phyloP scores from a whole-genome alignment of 331 rosid species.

The Ulmus americana region DNA sequence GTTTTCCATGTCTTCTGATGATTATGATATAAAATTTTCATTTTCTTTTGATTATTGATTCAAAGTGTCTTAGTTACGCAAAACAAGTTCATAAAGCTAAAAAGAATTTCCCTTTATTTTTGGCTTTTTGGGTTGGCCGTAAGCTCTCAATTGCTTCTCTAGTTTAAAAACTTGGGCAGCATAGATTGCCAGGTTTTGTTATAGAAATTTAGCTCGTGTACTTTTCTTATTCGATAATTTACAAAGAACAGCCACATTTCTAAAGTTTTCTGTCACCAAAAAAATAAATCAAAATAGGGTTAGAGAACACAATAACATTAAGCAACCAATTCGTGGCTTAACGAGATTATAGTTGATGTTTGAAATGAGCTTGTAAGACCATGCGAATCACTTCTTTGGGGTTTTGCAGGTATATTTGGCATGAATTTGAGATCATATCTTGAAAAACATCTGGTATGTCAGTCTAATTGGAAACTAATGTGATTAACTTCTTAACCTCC shows the following conservation, averaged over 20 bases:
- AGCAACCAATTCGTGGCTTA: slow-evolving; percentile 1
- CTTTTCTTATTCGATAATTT: neutral
- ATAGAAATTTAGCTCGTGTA: neutral
- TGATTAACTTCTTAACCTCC: neutral
- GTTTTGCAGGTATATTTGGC: slow-evolving; percentile 83
- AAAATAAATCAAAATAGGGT: neutral
- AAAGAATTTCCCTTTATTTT: too few relatives aligned
- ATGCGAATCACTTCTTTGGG: neutral
- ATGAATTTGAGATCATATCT: slow-evolving; percentile 95
- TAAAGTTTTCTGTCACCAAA: too few relatives aligned
- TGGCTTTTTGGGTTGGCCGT: too few relatives aligned
- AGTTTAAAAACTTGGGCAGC: neutral
- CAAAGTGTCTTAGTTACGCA: too few relatives aligned
- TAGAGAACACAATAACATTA: neutral
- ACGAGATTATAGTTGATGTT: neutral
- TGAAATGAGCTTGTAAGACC: neutral
- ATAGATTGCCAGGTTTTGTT: neutral
- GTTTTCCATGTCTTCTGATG: too few relatives aligned
- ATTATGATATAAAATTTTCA: too few relatives aligned
- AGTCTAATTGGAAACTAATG: slow-evolving; percentile 1
- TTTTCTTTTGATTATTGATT: too few relatives aligned
- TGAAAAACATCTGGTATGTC: slow-evolving; percentile 81
- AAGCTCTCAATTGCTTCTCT: too few relatives aligned
- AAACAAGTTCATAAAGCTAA: too few relatives aligned
- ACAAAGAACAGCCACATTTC: too few relatives aligned